A percentile compares a stretch with the other conserved stretches of the same genome.
Evolutionary conservation across 2,329 filamentous ascomycete species (phyloP).

Genomic region (Cladosporium velox): DNA sequence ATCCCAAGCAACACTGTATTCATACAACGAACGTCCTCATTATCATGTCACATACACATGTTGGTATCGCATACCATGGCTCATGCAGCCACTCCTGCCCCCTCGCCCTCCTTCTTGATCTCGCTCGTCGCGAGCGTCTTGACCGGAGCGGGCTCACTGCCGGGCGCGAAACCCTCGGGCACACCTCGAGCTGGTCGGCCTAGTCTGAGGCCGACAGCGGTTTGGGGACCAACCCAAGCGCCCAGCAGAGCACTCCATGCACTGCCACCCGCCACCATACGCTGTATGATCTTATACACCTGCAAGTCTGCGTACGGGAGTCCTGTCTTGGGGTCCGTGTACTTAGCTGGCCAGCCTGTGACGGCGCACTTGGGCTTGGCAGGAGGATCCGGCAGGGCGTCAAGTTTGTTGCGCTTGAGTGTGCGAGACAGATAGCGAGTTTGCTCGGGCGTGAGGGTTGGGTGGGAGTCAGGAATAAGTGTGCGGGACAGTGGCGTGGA

Average conservation of each 20-base stretch:
- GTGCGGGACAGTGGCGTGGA: conserved; percentile 61
- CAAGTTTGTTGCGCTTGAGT: conserved; percentile 42
- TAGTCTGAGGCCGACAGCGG: conserved; percentile 35
- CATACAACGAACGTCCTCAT: background rate
- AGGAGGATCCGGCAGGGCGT: conserved; percentile 37
- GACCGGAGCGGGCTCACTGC: conserved; percentile 15
- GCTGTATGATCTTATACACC: conserved; percentile 80
- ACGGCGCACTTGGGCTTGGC: conserved; percentile 67
- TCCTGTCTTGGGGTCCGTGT: conserved; percentile 81
- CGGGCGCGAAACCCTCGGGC: conserved; percentile 66
- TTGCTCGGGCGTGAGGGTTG: conserved; percentile 55
- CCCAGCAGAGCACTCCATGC: conserved; percentile 80
- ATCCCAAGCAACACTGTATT: background rate
- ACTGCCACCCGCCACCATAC: conserved; percentile 71
- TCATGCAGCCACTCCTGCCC: background rate
- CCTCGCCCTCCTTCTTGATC: conserved; percentile 14
- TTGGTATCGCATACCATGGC: background rate
- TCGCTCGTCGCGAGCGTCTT: conserved; percentile 15
- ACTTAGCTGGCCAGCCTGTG: conserved; percentile 69
- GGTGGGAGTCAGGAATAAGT: conserved; percentile 48
- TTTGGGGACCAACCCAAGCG: conserved; percentile 70
- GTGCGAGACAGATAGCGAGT: conserved; percentile 51
- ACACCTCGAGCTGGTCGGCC: conserved; percentile 71
- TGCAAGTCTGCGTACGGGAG: conserved; percentile 77
- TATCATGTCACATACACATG: background rate